Conservation (phyloP, 257 asterid genomes). For the Apocynum venetum region DNA sequence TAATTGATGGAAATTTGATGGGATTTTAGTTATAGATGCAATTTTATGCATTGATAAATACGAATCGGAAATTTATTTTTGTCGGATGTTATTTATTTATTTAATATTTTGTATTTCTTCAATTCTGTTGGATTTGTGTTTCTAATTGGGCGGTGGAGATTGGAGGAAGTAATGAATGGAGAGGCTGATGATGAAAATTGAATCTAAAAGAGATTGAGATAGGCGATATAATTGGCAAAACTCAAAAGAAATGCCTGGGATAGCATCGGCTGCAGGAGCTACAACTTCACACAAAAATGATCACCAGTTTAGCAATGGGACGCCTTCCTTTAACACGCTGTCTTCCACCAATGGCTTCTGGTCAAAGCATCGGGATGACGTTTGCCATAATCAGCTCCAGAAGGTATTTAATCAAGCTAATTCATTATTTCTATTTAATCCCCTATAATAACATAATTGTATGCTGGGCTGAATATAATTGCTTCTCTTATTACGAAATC, state of each 20-base stretch:
- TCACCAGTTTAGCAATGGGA: constrained; percentile 34
- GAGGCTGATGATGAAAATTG: constrained; percentile 38
- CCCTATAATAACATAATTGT: neutral
- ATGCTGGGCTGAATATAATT: neutral
- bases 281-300: constrained; percentile 33
- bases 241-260: constrained; percentile 65
- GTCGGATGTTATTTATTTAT: neutral
- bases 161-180: constrained; percentile 20
- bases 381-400: constrained; percentile 75
- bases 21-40: neutral
- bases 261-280: constrained; percentile 29
- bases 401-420: constrained; percentile 46
- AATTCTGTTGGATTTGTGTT: constrained; percentile 16
- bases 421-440: neutral
- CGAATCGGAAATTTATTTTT: constrained; percentile 4
- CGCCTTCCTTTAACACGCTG: constrained; percentile 36
- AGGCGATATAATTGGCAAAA: constrained; percentile 9
- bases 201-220: constrained; percentile 30
- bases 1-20: constrained; percentile 3
- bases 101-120: constrained; percentile 1
- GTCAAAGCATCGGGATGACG: constrained; percentile 65
- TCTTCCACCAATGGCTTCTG: constrained; percentile 65
- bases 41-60: neutral
- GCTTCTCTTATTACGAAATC: neutral
- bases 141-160: constrained; percentile 32